phyloP scores from a whole-genome alignment of 2,329 filamentous ascomycete species.

The Penicillium sp. region DNA sequence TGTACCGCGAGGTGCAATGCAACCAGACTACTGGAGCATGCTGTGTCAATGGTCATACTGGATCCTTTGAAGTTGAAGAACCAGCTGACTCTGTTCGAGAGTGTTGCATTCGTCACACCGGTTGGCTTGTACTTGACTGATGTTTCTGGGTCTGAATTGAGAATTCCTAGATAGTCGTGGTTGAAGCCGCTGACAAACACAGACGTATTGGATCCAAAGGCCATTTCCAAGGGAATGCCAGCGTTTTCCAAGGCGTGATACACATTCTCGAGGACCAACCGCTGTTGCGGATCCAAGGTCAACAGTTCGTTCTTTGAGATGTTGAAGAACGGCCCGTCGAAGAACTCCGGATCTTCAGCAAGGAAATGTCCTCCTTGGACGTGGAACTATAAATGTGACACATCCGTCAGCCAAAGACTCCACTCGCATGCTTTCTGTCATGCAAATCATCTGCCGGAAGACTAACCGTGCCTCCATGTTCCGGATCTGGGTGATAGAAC shows the following conservation, averaged over 20 bases:
- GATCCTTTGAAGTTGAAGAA: slow-evolving; percentile 34
- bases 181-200: slow-evolving; percentile 35
- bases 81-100: slow-evolving; percentile 32
- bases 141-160: slow-evolving; percentile 30
- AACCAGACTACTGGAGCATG: slow-evolving; percentile 46
- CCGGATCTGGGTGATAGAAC: slow-evolving; percentile 45
- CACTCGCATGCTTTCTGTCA: neutral
- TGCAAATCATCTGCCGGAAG: neutral
- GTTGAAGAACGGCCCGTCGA: slow-evolving; percentile 41
- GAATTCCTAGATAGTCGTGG: slow-evolving; percentile 30
- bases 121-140: slow-evolving; percentile 30
- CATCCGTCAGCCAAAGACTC: neutral
- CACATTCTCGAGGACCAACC: slow-evolving; percentile 39
- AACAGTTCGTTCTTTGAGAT: slow-evolving; percentile 34
- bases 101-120: slow-evolving; percentile 25
- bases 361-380: slow-evolving; percentile 36
- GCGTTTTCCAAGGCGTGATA: slow-evolving; percentile 41
- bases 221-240: slow-evolving; percentile 30
- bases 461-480: slow-evolving; percentile 40
- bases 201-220: slow-evolving; percentile 32
- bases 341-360: slow-evolving; percentile 29
- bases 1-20: slow-evolving; percentile 45
- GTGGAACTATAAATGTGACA: slow-evolving; percentile 21
- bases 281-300: slow-evolving; percentile 40
- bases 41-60: slow-evolving; percentile 46